Evolutionary conservation across 2,329 filamentous ascomycete genomes (phyloP).

Genomic region (Parastagonospora avenae): DNA sequence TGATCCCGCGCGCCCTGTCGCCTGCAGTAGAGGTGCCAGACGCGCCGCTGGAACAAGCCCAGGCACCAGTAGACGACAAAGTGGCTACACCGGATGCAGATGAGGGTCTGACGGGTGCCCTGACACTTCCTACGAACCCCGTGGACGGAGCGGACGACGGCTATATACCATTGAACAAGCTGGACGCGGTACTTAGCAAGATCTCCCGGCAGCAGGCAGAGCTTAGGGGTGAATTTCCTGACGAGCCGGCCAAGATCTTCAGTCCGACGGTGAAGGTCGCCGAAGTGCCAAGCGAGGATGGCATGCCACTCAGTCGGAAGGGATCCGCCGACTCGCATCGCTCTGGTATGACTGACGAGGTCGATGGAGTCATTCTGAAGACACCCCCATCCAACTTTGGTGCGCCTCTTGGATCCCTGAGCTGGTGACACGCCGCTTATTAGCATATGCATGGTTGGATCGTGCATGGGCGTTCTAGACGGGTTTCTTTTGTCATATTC

Average conservation of each 20-base stretch:
- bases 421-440: background rate
- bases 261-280: background rate
- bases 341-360: constrained; percentile 23
- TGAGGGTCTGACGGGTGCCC: constrained; percentile 31
- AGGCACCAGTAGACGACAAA: constrained; percentile 9
- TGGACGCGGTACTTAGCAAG: constrained; percentile 34
- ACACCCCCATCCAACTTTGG: constrained; percentile 44
- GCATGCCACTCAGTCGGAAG: constrained; percentile 24
- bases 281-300: background rate
- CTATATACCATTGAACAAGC: constrained; percentile 32
- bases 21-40: constrained; percentile 14
- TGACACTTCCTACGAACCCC: constrained; percentile 41
- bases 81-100: constrained; percentile 24
- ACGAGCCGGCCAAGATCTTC: constrained; percentile 5
- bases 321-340: constrained; percentile 25
- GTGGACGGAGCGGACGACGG: constrained; percentile 36
- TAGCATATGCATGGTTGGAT: background rate
- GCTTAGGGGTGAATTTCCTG: constrained; percentile 18
- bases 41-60: constrained; percentile 7
- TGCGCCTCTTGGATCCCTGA: constrained; percentile 33
- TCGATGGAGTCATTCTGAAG: constrained; percentile 45
- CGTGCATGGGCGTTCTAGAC: background rate
- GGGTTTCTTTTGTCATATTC: background rate
- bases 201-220: constrained; percentile 28
- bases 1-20: constrained; percentile 28